Evolutionary conservation across 1,284 basidiomycete genomes (phyloP).

Genomic region (Marasmius sp.): DNA sequence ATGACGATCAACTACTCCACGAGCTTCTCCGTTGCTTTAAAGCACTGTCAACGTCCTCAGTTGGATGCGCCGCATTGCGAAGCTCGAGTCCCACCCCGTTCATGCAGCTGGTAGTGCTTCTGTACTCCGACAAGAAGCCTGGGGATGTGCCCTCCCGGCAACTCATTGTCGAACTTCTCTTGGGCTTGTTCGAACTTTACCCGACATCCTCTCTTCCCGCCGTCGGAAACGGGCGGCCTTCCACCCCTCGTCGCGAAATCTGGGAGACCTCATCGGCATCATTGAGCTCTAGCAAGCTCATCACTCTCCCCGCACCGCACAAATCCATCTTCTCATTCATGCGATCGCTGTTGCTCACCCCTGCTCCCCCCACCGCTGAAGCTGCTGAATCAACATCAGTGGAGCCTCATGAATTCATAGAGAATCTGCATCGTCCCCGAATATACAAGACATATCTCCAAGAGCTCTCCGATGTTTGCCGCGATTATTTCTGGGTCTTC

Average conservation of each 20-base stretch:
- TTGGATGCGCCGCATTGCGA: constrained; percentile 81
- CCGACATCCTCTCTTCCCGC: constrained; percentile 65
- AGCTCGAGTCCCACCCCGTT: constrained; percentile 86
- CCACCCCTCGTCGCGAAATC: constrained; percentile 41
- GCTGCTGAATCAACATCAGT: constrained; percentile 55
- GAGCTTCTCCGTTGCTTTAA: constrained; percentile 94
- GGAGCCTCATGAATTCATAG: constrained; percentile 88
- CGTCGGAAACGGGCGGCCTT: constrained; percentile 32
- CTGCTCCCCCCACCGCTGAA: constrained; percentile 72
- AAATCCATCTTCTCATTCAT: constrained; percentile 69
- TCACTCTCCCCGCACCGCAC: constrained; percentile 72
- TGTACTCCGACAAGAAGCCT: constrained; percentile 97
- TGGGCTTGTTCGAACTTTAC: constrained; percentile 84
- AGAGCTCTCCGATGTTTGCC: constrained; percentile 86
- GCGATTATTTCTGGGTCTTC: constrained; percentile 99
- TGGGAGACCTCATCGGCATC: constrained; percentile 49
- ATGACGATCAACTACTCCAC: constrained; percentile 92
- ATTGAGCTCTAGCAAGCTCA: constrained; percentile 43
- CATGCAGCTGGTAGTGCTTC: constrained; percentile 74
- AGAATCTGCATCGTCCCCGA: constrained; percentile 76
- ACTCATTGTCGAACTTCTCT: constrained; percentile 84
- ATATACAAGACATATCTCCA: constrained; percentile 91
- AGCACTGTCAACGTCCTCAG: constrained; percentile 86
- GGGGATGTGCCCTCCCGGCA: constrained; percentile 90
- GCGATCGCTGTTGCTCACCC: constrained; percentile 69